phyloP scores from a whole-genome alignment of 148 eudicot genomes.

The Bassia scoparia region DNA sequence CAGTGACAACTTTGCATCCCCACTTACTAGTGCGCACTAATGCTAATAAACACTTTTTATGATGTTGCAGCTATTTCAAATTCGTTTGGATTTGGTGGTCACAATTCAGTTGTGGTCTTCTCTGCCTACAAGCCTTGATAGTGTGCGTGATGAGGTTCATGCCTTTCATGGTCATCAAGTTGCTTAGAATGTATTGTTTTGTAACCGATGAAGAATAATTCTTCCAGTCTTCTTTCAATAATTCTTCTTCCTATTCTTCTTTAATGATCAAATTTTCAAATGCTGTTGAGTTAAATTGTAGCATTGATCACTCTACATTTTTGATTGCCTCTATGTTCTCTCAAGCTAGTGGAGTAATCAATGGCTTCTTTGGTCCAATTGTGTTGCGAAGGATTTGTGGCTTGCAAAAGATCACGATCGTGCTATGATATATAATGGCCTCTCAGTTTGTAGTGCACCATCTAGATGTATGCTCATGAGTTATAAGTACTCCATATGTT shows the following conservation, averaged over 20 bases:
- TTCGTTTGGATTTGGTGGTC: conserved; percentile 98
- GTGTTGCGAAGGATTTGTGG: conserved; percentile 8
- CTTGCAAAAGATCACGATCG: conserved; percentile 11
- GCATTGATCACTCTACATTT: conserved; percentile 17
- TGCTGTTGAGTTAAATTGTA: conserved; percentile 21
- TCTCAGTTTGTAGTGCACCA: conserved; percentile 6
- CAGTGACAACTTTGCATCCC: not conserved
- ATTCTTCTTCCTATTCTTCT: conserved; percentile 19
- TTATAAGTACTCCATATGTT: no score
- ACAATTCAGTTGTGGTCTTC: conserved; percentile 94
- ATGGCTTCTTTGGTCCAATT: conserved; percentile 9
- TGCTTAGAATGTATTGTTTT: conserved; percentile 6
- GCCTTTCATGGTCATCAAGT: conserved; percentile 5
- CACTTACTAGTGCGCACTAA: not conserved
- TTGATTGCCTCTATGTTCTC: not conserved
- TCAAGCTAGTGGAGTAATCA: conserved; percentile 11
- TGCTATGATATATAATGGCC: not conserved
- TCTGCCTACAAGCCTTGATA: conserved; percentile 85
- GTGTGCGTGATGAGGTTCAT: not conserved
- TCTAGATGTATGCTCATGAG: conserved; percentile 17
- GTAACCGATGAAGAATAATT: conserved; percentile 12
- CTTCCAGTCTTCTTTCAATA: no score
- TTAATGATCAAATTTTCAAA: conserved; percentile 11
- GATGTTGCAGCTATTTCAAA: conserved; percentile 80
- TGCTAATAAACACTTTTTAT: conserved; percentile 1